Base-by-base conservation (phyloP, 805 yeast genomes). In the Citeromyces nyonsensis region DNA sequence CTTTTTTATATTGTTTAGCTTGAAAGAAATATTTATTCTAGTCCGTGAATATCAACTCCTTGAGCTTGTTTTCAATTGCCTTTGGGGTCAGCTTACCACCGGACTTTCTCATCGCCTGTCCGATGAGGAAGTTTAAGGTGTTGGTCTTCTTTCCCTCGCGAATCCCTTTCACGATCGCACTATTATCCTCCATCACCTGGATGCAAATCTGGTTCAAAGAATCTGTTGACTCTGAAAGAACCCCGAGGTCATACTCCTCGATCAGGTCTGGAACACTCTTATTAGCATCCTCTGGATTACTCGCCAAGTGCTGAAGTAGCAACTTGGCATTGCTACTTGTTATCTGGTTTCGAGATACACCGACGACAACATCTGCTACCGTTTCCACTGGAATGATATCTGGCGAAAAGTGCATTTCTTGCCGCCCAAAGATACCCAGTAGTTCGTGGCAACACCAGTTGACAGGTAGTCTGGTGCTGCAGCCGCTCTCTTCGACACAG, bases 401-500 rank as follows among this genome's bases (percentile, higher is more conserved):
- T 1, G 38, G 35, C 26, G 45, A 42, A 36, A 67, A 61, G 9
- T 35, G 39, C 24, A 57, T 30, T 15, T 63, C 57, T 6, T 69
- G 58, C 44, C 70, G 73, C 6, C 71, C 61, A 37, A 82, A 58
- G 10, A 70, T 58, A 0, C 96, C 95, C 11, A 83, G 45, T 27
- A 84, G 55, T 40, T 83, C 86, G 52, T 88, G 86, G 6, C 83
- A 70, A 6, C 84, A 51, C 94, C 95, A 88, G 46, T 79, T 82
- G 20, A 74, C 71, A 3, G 72, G 73, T 27, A 57, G 38, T 36
- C 59, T 70, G 6, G 48, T 43, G 10, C 47, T 40, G 6, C 48
- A 38, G 8, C 51, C 38, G 10, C 38, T 26, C 2, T 36, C 44
- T 28, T 9, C 41, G 35, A 31, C 52, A 5, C 49, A 35, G 2